Evolutionary conservation across 495 filamentous ascomycete species (phyloP), one percentile per base, ranked within the genome.

Genomic region (Tuber melanosporum): DNA sequence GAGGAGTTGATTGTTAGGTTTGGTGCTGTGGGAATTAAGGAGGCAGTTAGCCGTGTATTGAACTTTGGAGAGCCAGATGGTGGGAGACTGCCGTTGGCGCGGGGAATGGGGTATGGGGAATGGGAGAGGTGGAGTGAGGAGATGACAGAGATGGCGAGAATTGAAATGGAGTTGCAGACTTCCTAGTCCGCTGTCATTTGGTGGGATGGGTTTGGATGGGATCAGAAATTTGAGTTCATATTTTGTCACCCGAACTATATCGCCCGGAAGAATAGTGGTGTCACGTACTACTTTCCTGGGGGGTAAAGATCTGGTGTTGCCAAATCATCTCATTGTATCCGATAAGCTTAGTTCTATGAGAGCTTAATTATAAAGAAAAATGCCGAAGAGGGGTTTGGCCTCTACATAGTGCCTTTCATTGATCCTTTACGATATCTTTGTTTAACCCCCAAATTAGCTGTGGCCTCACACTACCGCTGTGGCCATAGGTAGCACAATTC

Each of bases 11-110:
- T 91, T 41, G 90, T 86, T 17, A 85, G 69, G 49, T 84, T 80
- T 77, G 83, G 90, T 1, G 86, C 88, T 0, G 84, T 90, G 1
- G 90, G 89, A 1, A 90, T 91, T 76, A 91, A 90, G 80, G 90
- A 91, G 83, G 90, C 88, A 3, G 84, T 87, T 17, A 87, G 83
- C 46, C 84, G 90, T 39, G 78, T 89, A 36, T 83, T 87, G 20
- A 86, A 87, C 0, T 85, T 90, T 66, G 90, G 90, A 1, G 86
- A 86, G 62, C 83, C 83, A 42, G 89, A 88, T 76, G 89, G 87
- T 2, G 89, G 87, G 19, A 83, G 89, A 46, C 79, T 90, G 76
- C 90, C 90, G 9, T 77, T 91, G 43, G 74, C 78, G 2, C 89
- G 87, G 0, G 86, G 86, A 1, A 84, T 90, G 8, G 88, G 85